Evolutionary conservation across 257 asterid species (phyloP), one percentile per base, ranked within the genome.

Genomic region (Solanum virginianum): DNA sequence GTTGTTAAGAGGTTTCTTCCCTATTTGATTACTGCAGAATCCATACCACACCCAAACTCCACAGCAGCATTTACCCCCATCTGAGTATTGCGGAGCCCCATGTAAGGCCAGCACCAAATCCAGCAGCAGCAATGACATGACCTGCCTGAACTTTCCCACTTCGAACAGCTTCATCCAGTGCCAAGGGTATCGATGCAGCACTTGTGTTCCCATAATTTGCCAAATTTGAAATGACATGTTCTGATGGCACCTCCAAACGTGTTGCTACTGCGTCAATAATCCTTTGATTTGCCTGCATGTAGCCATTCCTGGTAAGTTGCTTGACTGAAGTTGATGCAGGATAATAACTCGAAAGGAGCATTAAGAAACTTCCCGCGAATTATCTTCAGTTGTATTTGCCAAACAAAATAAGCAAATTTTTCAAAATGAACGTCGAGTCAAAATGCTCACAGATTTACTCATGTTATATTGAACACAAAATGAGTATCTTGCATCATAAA

Each of bases 21-120:
- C 45, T 77, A 26, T 24, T 77, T 51, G 63, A 77, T 51, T 77
- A 51, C 82, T 77, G 79, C 53, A 68, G 22, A 66, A 29, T 32
- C 65, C 47, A 51, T 63, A 29, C 49, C 85, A 51, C 5, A 43
- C 10, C 29, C 32, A 53, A 6, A 36, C 24, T 47, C 14, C 66
- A 81, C 57, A 53, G 26, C 24, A 87, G 26, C 62, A 63, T 83
- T 93, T 92, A 96, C 24, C 96, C 94, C 99, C 98, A 97, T 90
- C 98, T 91, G 59, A 97, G 39, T 62, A 95, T 93, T 62, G 97
- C 97, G 8, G 98, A 97, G 18, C 95, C 98, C 98, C 99, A 97
- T 6, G 98, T 95, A 85, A 95, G 98, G 45, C 99, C 98, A 57
- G 99, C 99, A 72, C 99, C 98, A 80, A 97, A 95, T 11, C 99